Base-by-base conservation (phyloP, 2,329 filamentous ascomycete species). In the Pestalotiopsis sp. region DNA sequence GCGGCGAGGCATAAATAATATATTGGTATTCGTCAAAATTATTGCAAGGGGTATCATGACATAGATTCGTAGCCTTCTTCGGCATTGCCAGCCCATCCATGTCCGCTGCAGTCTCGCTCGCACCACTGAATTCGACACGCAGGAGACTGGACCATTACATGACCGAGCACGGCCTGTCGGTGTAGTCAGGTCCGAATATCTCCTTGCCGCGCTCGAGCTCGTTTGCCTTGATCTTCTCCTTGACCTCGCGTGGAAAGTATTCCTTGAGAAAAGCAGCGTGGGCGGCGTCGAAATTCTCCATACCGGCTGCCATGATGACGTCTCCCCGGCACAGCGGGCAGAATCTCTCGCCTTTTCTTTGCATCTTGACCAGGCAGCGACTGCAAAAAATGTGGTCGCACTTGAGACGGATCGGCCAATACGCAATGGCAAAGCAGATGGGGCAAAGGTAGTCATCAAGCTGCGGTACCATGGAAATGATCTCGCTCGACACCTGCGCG, bases 311-410 rank as follows among this genome's bases (percentile, higher is more conserved):
- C 82, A 93, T 86, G 12, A 97, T 88, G 0, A 91, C 92, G 68
- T 91, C 86, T 20, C 89, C 86, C 68, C 94, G 86, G 77, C 94
- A 97, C 66, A 96, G 83, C 0, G 94, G 93, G 76, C 94, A 97
- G 65, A 88, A 83, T 49, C 86, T 86, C 76, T 92, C 90, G 69
- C 86, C 85, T 52, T 89, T 87, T 60, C 90, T 89, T 78, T 96
- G 93, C 81, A 97, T 89, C 73, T 93, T 90, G 71, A 97, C 90
- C 63, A 95, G 85, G 77, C 94, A 97, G 2, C 92, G 86, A 68
- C 96, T 95, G 81, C 94, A 97, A 76, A 95, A 95, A 14, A 95
- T 82, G 73, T 96, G 93, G 36, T 86, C 82, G 78, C 94, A 97
- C 14, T 87, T 85, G 41, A 97, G 84, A 27, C 90, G 88, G n/a